phyloP scores from a whole-genome alignment of 2,329 filamentous ascomycete genomes.

The Rachicladosporium sp. region DNA sequence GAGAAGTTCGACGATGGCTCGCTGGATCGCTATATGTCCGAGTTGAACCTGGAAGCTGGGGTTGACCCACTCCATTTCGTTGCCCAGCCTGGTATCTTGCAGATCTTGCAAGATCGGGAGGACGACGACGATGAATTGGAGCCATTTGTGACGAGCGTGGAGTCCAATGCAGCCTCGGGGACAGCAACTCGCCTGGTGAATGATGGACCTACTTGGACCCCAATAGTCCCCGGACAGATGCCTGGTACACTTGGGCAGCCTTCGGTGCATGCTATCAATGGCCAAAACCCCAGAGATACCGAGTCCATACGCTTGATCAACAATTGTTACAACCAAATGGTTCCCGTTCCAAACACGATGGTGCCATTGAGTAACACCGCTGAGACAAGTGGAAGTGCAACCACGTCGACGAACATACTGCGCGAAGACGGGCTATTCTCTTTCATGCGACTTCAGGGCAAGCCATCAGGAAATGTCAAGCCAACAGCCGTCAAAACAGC shows the following conservation, averaged over 20 bases:
- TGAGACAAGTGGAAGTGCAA: too few species aligned
- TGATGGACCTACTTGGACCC: too few species aligned
- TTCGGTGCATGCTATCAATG: too few species aligned
- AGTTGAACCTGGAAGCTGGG: constrained; percentile 18
- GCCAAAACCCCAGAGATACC: too few species aligned
- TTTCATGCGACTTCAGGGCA: constrained; percentile 9
- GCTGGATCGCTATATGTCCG: constrained; percentile 24
- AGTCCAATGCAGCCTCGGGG: too few species aligned
- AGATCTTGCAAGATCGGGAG: constrained; percentile 28
- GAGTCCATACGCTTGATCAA: too few species aligned
- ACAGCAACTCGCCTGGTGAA: too few species aligned
- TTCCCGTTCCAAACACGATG: too few species aligned
- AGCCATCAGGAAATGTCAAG: constrained; percentile 1
- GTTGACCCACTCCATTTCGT: constrained; percentile 26
- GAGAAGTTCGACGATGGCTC: constrained; percentile 31
- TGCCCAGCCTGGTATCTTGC: constrained; percentile 39
- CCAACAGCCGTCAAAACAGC: neutral
- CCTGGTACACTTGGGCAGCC: too few species aligned
- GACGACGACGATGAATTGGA: constrained; percentile 27
- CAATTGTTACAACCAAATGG: too few species aligned
- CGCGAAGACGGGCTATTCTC: constrained; percentile 3
- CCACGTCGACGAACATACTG: constrained; percentile 1
- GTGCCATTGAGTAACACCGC: too few species aligned
- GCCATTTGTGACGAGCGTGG: neutral
- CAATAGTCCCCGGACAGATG: too few species aligned